Conservation (phyloP, 169 alveolate species). For the Plasmodium chabaudi region DNA sequence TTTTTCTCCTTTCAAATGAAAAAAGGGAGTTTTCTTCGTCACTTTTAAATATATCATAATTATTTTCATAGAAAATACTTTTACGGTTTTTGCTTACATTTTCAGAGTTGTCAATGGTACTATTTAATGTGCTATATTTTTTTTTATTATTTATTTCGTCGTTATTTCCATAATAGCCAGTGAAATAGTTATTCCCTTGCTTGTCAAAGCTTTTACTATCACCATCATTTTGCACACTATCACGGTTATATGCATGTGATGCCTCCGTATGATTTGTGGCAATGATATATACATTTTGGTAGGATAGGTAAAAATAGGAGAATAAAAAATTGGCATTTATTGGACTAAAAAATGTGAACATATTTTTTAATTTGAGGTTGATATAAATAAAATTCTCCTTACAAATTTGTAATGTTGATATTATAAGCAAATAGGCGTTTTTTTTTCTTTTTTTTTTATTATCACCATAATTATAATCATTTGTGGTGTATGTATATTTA, state of each 20-base stretch:
- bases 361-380: slow-evolving; percentile 35
- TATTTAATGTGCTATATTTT: background rate
- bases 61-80: background rate
- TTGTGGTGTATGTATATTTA: slow-evolving; percentile 17
- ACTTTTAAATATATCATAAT: background rate
- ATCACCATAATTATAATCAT: background rate
- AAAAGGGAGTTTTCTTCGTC: background rate
- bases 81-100: background rate
- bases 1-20: slow-evolving; percentile 7
- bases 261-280: slow-evolving; percentile 33
- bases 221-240: background rate
- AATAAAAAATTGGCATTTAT: slow-evolving; percentile 17
- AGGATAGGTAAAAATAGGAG: slow-evolving; percentile 43
- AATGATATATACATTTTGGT: slow-evolving; percentile 42
- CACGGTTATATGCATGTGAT: background rate
- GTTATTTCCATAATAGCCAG: background rate
- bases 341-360: slow-evolving; percentile 71
- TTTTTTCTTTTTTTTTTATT: slow-evolving; percentile 14
- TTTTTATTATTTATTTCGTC: background rate
- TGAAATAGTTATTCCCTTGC: background rate
- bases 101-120: background rate
- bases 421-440: slow-evolving; percentile 16
- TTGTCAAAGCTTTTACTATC: background rate
- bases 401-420: slow-evolving; percentile 60
- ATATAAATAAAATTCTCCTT: slow-evolving; percentile 35